Evolutionary conservation across 352 stramenopile genomes (phyloP).

Genomic region (Blastocystis sp.): DNA sequence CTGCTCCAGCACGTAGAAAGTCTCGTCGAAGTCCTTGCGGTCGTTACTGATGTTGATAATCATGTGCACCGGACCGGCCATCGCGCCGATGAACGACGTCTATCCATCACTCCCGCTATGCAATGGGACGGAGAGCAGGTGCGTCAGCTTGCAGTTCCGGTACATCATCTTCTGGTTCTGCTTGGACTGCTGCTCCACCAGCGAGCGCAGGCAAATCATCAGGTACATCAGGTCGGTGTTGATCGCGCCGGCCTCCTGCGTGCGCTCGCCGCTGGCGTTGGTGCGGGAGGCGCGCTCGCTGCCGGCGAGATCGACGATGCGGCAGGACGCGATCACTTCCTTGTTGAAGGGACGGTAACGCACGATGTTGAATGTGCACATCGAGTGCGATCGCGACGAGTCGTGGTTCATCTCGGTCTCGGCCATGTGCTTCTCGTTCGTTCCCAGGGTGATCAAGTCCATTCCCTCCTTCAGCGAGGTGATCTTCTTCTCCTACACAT

Average conservation of each 20-base stretch:
- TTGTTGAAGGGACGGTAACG: constrained; percentile 7
- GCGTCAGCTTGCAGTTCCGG: constrained; percentile 46
- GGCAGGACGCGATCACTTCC: constrained; percentile 51
- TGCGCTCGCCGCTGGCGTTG: constrained; percentile 69
- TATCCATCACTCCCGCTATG: neutral
- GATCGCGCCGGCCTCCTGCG: constrained; percentile 23
- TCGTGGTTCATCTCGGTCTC: constrained; percentile 61
- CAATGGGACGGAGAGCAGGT: constrained; percentile 9
- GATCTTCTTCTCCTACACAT: constrained; percentile 33
- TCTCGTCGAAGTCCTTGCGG: constrained; percentile 48
- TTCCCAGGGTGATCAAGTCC: constrained; percentile 37
- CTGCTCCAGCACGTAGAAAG: constrained; percentile 43
- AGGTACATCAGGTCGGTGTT: constrained; percentile 54
- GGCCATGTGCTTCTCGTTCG: constrained; percentile 54
- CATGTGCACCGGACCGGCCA: constrained; percentile 53
- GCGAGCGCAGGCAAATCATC: constrained; percentile 37
- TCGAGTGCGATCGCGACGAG: constrained; percentile 48
- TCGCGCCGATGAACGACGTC: constrained; percentile 24
- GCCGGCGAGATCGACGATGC: constrained; percentile 79
- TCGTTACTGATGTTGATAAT: constrained; percentile 62
- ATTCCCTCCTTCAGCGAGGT: constrained; percentile 17
- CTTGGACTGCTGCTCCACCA: constrained; percentile 34
- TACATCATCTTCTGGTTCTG: constrained; percentile 47
- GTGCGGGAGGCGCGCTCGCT: constrained; percentile 79
- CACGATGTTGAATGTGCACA: constrained; percentile 53